phyloP scores from a whole-genome alignment of 768 basidiomycete genomes.

The Hygrophorus pudorinus region DNA sequence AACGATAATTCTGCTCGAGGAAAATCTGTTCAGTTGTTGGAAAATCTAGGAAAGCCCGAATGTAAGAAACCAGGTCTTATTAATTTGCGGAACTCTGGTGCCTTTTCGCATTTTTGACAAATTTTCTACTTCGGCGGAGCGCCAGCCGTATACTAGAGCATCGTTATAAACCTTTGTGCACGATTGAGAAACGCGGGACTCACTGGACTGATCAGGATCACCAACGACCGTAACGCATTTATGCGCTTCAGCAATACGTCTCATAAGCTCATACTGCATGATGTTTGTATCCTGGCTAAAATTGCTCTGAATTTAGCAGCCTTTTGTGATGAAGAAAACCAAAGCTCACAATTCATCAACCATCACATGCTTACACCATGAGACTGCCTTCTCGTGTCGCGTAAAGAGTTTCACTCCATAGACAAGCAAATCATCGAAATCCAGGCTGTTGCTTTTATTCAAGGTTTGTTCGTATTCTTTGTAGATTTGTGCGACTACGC shows the following conservation, averaged over 20 bases:
- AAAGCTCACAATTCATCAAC: conserved; percentile 72
- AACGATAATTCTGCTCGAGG: conserved; percentile 82
- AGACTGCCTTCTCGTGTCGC: conserved; percentile 34
- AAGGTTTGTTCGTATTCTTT: conserved; percentile 57
- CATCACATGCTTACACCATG: conserved; percentile 59
- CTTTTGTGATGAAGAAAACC: neutral
- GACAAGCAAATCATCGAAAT: conserved; percentile 81
- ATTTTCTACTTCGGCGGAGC: conserved; percentile 71
- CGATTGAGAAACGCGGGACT: conserved; percentile 7
- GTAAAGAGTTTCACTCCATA: conserved; percentile 61
- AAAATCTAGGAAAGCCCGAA: conserved; percentile 41
- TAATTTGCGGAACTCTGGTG: conserved; percentile 8
- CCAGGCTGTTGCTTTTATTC: conserved; percentile 56
- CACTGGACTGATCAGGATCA: conserved; percentile 86
- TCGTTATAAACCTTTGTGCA: neutral
- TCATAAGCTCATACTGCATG: conserved; percentile 76
- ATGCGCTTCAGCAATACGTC: conserved; percentile 38
- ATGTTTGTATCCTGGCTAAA: conserved; percentile 73
- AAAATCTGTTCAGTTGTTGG: conserved; percentile 53
- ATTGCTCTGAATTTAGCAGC: neutral
- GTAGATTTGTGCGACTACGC: conserved; percentile 44
- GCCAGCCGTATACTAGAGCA: conserved; percentile 72
- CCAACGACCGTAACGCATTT: conserved; percentile 72
- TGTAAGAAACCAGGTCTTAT: neutral
- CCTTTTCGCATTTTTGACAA: conserved; percentile 63